These are phyloP conservation scores for Paraleonurus japonicus DNA, from an alignment of 257 asterid genomes.

Conservation along the genomic window DNA sequence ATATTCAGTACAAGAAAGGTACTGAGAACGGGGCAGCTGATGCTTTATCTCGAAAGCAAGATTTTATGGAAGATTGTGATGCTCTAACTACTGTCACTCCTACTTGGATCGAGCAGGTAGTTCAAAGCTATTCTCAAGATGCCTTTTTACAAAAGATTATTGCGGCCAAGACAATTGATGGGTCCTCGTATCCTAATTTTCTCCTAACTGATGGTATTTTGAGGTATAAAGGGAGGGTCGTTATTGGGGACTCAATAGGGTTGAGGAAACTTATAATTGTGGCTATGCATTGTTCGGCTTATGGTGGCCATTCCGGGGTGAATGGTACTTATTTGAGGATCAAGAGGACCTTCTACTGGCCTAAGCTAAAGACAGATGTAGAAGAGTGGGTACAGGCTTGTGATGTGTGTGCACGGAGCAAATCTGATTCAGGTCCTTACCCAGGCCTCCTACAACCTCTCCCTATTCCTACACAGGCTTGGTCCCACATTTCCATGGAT, in stretches of 20 bases:
- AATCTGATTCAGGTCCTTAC: too few relatives aligned
- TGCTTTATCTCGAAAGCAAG: too few relatives aligned
- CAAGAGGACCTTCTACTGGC: not conserved
- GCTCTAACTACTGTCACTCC: not conserved
- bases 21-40: too few relatives aligned
- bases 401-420: too few relatives aligned
- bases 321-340: not conserved
- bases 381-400: too few relatives aligned
- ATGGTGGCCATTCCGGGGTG: not conserved
- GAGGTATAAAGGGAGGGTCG: not conserved
- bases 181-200: not conserved
- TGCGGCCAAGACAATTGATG: not conserved
- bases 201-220: not conserved
- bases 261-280: not conserved
- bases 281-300: not conserved
- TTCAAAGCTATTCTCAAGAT: not conserved
- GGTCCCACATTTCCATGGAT: too few relatives aligned
- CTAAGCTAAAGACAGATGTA: too few relatives aligned
- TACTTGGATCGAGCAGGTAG: not conserved
- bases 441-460: too few relatives aligned
- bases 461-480: too few relatives aligned
- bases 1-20: too few relatives aligned
- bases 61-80: too few relatives aligned
- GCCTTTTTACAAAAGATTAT: too few relatives aligned
- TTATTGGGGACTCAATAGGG: not conserved